Evolutionary conservation across 306 rosid genomes (phyloP).

Genomic region (Vicia faba): DNA sequence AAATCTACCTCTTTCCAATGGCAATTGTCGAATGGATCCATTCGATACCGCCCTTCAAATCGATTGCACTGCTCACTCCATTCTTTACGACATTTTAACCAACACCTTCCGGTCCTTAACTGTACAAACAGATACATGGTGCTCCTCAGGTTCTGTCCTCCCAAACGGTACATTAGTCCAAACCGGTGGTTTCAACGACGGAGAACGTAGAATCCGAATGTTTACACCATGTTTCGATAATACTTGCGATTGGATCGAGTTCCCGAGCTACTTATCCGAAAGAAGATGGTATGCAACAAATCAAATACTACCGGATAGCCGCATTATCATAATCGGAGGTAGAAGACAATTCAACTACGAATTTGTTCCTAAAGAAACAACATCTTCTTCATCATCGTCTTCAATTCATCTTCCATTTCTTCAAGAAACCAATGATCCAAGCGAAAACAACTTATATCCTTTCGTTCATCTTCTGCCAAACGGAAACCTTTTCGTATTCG

Average conservation of each 20-base stretch:
- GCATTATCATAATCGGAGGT: slow-evolving; percentile 71
- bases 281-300: slow-evolving; percentile 87
- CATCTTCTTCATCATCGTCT: neutral
- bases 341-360: slow-evolving; percentile 75
- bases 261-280: slow-evolving; percentile 45
- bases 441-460: slow-evolving; percentile 79
- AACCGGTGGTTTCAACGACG: slow-evolving; percentile 81
- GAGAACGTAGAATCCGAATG: slow-evolving; percentile 52
- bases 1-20: slow-evolving; percentile 53
- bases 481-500: slow-evolving; percentile 84
- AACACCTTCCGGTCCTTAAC: slow-evolving; percentile 62
- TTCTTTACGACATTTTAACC: slow-evolving; percentile 53
- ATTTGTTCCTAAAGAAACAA: slow-evolving; percentile 49
- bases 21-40: slow-evolving; percentile 45
- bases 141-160: slow-evolving; percentile 77
- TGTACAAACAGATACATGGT: slow-evolving; percentile 74
- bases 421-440: slow-evolving; percentile 49
- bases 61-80: slow-evolving; percentile 87
- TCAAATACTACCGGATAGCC: slow-evolving; percentile 73
- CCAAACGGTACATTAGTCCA: slow-evolving; percentile 74
- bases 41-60: slow-evolving; percentile 39
- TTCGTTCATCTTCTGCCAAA: slow-evolving; percentile 75
- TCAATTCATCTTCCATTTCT: slow-evolving; percentile 44
- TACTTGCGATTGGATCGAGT: slow-evolving; percentile 74
- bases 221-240: slow-evolving; percentile 62